Evolutionary conservation across 2,329 filamentous ascomycete species (phyloP).

Genomic region (Botryosphaeria dothidea): DNA sequence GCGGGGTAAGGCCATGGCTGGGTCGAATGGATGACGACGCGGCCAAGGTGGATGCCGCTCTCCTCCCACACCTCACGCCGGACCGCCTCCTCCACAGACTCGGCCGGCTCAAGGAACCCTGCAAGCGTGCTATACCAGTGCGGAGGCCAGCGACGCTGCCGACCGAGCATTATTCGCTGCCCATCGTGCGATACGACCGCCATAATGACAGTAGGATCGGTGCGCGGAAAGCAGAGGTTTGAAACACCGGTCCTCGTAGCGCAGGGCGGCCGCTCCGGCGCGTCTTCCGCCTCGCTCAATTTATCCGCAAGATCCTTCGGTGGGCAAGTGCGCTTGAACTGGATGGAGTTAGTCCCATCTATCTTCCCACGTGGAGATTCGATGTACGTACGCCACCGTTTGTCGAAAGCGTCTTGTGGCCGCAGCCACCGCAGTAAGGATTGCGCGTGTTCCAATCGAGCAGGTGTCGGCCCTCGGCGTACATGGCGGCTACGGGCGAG

Average conservation of each 20-base stretch:
- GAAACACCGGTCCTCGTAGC: slow-evolving; percentile 81
- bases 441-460: slow-evolving; percentile 95
- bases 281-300: slow-evolving; percentile 35
- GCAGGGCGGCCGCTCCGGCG: slow-evolving; percentile 66
- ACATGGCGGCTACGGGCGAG: slow-evolving; percentile 70
- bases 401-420: slow-evolving; percentile 75
- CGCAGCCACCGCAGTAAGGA: slow-evolving; percentile 88
- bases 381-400: slow-evolving; percentile 58
- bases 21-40: slow-evolving; percentile 53
- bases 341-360: too few relatives aligned
- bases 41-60: slow-evolving; percentile 47
- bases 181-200: slow-evolving; percentile 83
- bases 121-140: slow-evolving; percentile 86
- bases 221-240: slow-evolving; percentile 89
- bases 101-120: slow-evolving; percentile 54
- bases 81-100: slow-evolving; percentile 53
- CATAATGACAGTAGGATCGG: slow-evolving; percentile 94
- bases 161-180: slow-evolving; percentile 76
- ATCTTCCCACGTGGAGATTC: too few relatives aligned
- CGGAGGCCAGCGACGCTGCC: slow-evolving; percentile 79
- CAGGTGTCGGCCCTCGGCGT: slow-evolving; percentile 82
- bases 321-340: slow-evolving; percentile 76
- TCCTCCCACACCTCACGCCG: slow-evolving; percentile 55
- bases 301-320: slow-evolving; percentile 63
- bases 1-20: slow-evolving; percentile 58